Percentiles rank a stretch among this genome's conserved stretches.
Evolutionary conservation across 2,329 filamentous ascomycete genomes (phyloP).

Genomic region (Penicillium sp.): DNA sequence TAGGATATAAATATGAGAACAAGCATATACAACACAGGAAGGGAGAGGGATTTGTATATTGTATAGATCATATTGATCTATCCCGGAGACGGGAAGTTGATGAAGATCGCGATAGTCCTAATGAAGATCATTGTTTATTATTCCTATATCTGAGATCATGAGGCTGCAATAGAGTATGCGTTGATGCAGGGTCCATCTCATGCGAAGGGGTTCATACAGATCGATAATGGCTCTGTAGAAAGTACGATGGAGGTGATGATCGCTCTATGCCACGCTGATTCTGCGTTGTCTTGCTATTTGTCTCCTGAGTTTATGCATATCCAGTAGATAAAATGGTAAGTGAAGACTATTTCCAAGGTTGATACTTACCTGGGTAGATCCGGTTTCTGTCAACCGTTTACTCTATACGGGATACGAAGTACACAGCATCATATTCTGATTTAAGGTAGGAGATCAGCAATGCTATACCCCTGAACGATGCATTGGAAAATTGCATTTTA

Average conservation of each 20-base stretch:
- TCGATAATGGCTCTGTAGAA: not conserved
- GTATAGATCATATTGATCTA: not conserved
- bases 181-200: not conserved
- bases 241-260: not conserved
- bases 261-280: not conserved
- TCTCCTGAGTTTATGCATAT: not conserved
- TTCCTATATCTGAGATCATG: not conserved
- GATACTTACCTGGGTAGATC: not conserved
- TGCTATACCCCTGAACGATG: too few species aligned
- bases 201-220: not conserved
- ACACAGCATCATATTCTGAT: too few species aligned
- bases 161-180: not conserved
- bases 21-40: not conserved
- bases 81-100: not conserved
- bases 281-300: not conserved
- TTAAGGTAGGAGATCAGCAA: not conserved
- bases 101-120: not conserved
- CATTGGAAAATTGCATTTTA: not conserved
- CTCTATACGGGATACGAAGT: too few species aligned
- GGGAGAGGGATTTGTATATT: not conserved
- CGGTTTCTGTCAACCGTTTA: not conserved
- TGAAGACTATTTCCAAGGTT: too few species aligned
- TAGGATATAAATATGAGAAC: not conserved
- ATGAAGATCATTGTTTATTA: not conserved
- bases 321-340: not conserved